A percentile compares a stretch with the other conserved stretches of the same genome.
phyloP scores from a whole-genome alignment of 179 eudicot species.

The Pouteria campechiana region DNA sequence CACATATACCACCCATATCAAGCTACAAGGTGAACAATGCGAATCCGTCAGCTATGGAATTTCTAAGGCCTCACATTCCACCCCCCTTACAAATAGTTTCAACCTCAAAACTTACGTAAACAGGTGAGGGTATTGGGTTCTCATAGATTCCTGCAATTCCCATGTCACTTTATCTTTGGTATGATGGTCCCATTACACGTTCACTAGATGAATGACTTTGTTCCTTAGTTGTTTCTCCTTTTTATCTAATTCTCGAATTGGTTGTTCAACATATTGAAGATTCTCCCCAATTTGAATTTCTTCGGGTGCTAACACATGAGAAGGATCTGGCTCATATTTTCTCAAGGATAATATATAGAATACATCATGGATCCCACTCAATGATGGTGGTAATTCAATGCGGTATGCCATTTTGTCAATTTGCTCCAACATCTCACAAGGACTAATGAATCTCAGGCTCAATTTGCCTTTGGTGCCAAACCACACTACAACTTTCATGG shows the following conservation, averaged over 20 bases:
- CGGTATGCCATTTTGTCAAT: not conserved
- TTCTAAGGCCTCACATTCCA: too few relatives aligned
- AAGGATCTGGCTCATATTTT: not conserved
- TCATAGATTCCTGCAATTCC: not conserved
- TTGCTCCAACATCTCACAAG: constrained; percentile 4
- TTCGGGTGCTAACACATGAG: not conserved
- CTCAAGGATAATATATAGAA: not conserved
- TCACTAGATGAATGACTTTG: not conserved
- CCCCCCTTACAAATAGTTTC: not conserved
- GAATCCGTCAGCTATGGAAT: too few relatives aligned
- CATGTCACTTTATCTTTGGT: not conserved
- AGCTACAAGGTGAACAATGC: too few relatives aligned
- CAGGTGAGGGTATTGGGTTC: not conserved
- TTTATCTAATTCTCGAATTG: not conserved
- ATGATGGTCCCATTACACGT: constrained; percentile 1
- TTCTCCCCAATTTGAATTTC: not conserved
- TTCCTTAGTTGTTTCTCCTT: not conserved
- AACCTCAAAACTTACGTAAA: not conserved
- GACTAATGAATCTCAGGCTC: constrained; percentile 5
- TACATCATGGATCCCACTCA: not conserved
- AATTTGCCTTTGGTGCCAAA: constrained; percentile 5
- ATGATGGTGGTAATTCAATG: not conserved
- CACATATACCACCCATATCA: too few relatives aligned
- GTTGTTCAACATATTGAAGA: not conserved
- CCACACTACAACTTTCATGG: not conserved